These are phyloP conservation scores for Spathaspora passalidarum DNA, from an alignment of 805 yeast genomes.

Conservation along the genomic window DNA sequence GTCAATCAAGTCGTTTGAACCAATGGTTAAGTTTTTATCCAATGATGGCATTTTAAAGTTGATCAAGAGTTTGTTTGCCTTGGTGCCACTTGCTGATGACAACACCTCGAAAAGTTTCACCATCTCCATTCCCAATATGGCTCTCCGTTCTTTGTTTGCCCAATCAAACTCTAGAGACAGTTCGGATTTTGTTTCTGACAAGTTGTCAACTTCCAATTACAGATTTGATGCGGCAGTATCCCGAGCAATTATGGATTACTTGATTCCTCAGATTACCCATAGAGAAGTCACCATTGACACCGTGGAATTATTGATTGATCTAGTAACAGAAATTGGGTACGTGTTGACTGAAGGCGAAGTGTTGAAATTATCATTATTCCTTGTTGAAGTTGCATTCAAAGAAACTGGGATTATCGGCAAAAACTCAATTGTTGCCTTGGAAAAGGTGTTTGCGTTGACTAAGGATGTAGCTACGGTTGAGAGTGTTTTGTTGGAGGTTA, in stretches of 20 bases:
- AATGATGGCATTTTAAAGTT: constrained; percentile 28
- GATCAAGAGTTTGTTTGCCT: constrained; percentile 23
- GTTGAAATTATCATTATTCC: constrained; percentile 17
- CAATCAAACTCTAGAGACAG: constrained; percentile 21
- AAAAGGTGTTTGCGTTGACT: constrained; percentile 32
- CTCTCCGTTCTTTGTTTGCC: constrained; percentile 42
- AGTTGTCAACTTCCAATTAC: constrained; percentile 9
- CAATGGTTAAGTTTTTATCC: constrained; percentile 38
- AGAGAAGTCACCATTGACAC: constrained; percentile 47
- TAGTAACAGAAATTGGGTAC: constrained; percentile 49
- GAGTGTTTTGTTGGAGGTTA: background rate
- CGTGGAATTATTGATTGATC: constrained; percentile 58
- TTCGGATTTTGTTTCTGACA: constrained; percentile 19
- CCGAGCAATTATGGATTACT: constrained; percentile 28
- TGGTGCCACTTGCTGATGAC: constrained; percentile 9
- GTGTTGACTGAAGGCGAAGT: constrained; percentile 37
- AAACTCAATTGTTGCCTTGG: constrained; percentile 48
- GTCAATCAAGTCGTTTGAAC: constrained; percentile 58
- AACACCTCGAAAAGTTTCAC: constrained; percentile 30
- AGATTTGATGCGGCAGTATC: constrained; percentile 14
- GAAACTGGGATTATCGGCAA: constrained; percentile 46
- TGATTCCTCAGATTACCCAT: constrained; percentile 38
- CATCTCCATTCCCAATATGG: constrained; percentile 52
- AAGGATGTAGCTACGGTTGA: constrained; percentile 7
- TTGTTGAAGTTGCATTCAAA: constrained; percentile 37